These are phyloP conservation scores for Microsporum ferrugineum DNA, from an alignment of 2,329 filamentous ascomycete species.

Conservation along the genomic window DNA sequence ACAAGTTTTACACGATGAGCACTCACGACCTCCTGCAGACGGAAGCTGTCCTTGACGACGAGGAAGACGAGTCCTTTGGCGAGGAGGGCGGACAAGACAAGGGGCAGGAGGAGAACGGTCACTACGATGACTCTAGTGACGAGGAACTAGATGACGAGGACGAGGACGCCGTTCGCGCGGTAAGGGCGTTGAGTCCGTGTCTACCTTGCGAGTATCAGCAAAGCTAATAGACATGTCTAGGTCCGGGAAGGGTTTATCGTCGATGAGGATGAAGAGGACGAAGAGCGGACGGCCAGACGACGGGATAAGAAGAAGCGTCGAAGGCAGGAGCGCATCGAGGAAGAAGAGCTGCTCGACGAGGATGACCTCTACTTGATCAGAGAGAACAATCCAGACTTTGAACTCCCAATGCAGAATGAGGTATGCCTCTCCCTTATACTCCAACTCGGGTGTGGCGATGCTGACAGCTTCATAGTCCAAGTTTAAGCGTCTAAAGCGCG, in stretches of 20 bases:
- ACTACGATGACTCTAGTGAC: constrained; percentile 74
- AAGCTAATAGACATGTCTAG: constrained; percentile 35
- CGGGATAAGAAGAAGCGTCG: constrained; percentile 67
- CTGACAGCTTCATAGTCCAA: constrained; percentile 44
- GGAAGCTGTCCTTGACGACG: constrained; percentile 77
- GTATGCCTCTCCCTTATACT: constrained; percentile 34
- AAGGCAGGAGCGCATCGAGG: constrained; percentile 63
- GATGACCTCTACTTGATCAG: constrained; percentile 94
- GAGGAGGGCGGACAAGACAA: constrained; percentile 54
- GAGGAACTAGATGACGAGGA: constrained; percentile 90
- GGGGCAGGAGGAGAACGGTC: constrained; percentile 34
- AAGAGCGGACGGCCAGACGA: constrained; percentile 49
- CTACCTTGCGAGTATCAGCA: background rate
- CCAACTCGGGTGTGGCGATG: background rate
- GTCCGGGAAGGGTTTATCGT: constrained; percentile 92
- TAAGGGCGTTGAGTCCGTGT: constrained; percentile 31
- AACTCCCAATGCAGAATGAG: constrained; percentile 56
- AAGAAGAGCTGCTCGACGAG: constrained; percentile 77
- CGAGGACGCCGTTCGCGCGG: constrained; percentile 67
- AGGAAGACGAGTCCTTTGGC: constrained; percentile 69
- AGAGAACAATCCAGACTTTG: constrained; percentile 60
- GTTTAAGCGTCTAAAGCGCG: constrained; percentile 92
- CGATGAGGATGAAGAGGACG: constrained; percentile 76
- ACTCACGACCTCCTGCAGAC: constrained; percentile 61
- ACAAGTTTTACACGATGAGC: constrained; percentile 39